phyloP scores from a whole-genome alignment of 495 filamentous ascomycete species.

The Jackrogersella minutella region DNA sequence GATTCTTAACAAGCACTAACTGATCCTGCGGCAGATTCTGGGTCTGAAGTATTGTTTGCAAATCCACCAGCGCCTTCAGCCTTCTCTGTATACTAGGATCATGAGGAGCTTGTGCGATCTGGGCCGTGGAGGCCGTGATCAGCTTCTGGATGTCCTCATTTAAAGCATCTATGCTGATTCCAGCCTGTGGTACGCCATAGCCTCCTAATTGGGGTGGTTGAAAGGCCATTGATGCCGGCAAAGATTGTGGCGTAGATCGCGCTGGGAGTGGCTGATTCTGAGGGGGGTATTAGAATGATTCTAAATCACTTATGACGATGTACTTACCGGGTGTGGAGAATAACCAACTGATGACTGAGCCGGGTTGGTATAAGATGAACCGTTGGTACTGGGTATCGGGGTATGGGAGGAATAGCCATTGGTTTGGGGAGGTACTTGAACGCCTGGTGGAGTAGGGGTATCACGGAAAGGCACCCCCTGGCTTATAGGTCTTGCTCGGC shows the following conservation, averaged over 20 bases:
- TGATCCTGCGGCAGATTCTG: constrained; percentile 82
- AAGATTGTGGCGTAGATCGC: constrained; percentile 49
- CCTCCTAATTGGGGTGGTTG: constrained; percentile 44
- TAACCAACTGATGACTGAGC: constrained; percentile 29
- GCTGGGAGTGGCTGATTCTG: constrained; percentile 41
- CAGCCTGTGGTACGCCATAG: constrained; percentile 50
- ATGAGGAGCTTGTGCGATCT: constrained; percentile 75
- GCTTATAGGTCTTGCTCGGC: constrained; percentile 61
- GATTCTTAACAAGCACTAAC: constrained; percentile 78
- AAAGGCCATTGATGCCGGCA: constrained; percentile 41
- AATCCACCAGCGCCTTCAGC: constrained; percentile 84
- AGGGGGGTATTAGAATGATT: constrained; percentile 22
- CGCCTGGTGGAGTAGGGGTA: constrained; percentile 73
- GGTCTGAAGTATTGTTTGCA: constrained; percentile 80
- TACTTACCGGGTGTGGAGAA: constrained; percentile 38
- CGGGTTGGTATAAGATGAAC: constrained; percentile 27
- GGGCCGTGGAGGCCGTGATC: constrained; percentile 71
- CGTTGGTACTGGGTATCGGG: constrained; percentile 30
- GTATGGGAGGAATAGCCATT: constrained; percentile 34
- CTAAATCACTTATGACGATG: background rate
- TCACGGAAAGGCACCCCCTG: constrained; percentile 66
- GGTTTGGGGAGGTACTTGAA: constrained; percentile 41
- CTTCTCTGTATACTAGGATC: constrained; percentile 77
- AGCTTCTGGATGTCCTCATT: constrained; percentile 82
- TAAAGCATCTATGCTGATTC: constrained; percentile 73